These are phyloP conservation scores for Diospyros lotus DNA, from an alignment of 148 eudicot genomes.

Conservation along the genomic window DNA sequence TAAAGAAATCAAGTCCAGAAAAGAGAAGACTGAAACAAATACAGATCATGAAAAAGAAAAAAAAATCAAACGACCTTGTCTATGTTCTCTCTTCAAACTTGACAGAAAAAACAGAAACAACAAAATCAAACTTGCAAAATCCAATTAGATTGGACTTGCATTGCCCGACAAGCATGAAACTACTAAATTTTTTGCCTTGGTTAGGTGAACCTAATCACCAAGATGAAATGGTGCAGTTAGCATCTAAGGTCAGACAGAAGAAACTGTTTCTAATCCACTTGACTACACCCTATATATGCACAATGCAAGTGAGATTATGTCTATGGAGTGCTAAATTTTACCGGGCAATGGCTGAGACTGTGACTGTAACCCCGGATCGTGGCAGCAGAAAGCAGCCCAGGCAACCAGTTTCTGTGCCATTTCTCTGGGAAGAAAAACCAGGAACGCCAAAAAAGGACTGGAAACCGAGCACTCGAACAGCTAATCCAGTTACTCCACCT, in stretches of 20 bases:
- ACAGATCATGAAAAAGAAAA: too few species aligned
- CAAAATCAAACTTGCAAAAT: too few species aligned
- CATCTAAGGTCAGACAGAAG: neutral
- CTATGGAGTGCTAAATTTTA: conserved; percentile 2
- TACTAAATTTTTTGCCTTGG: neutral
- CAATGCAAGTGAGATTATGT: neutral
- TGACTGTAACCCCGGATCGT: conserved; percentile 18
- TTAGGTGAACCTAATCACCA: conserved; percentile 41
- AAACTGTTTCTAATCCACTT: conserved; percentile 35
- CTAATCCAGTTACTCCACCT: conserved; percentile 21
- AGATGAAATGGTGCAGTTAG: conserved; percentile 26
- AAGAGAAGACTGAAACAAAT: too few species aligned
- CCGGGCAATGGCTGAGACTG: conserved; percentile 35
- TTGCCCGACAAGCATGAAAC: too few species aligned
- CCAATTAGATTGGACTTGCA: too few species aligned
- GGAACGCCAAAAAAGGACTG: conserved; percentile 71
- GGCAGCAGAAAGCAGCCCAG: conserved; percentile 27
- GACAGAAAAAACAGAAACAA: too few species aligned
- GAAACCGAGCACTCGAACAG: conserved; percentile 35
- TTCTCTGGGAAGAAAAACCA: conserved; percentile 87
- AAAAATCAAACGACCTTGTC: too few species aligned
- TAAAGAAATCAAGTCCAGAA: too few species aligned
- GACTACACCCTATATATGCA: neutral
- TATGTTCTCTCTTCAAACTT: too few species aligned
- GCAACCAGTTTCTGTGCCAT: conserved; percentile 67